These are phyloP conservation scores for Rhizophora mangle DNA, from an alignment of 345 rosid species.

Conservation along the genomic window DNA sequence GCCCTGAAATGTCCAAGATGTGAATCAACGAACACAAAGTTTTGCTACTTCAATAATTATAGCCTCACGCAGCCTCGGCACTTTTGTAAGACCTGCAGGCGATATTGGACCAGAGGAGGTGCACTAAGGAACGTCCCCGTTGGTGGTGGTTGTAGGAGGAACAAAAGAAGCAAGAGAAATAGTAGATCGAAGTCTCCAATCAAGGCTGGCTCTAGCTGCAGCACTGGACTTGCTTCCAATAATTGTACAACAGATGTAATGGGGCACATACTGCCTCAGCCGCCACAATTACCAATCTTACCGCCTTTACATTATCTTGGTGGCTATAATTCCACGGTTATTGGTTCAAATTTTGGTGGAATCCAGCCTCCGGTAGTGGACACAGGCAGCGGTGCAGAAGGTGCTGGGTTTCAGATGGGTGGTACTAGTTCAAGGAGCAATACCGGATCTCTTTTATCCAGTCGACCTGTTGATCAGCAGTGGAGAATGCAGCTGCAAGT, in stretches of 20 bases:
- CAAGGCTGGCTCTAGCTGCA: slow-evolving; percentile 26
- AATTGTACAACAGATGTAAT: slow-evolving; percentile 27
- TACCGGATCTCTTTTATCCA: slow-evolving; percentile 26
- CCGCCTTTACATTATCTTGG: slow-evolving; percentile 42
- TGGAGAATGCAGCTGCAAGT: slow-evolving; percentile 36
- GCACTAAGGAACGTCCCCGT: slow-evolving; percentile 71
- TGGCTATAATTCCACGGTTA: slow-evolving; percentile 25
- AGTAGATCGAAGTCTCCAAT: slow-evolving; percentile 52
- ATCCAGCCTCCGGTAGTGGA: slow-evolving; percentile 18
- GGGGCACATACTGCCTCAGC: slow-evolving; percentile 25
- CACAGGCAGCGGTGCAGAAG: slow-evolving; percentile 1
- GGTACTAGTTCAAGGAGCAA: slow-evolving; percentile 13
- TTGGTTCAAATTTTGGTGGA: slow-evolving; percentile 38
- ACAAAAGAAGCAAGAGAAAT: slow-evolving; percentile 50
- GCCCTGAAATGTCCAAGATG: slow-evolving; percentile 67
- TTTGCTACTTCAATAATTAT: slow-evolving; percentile 75
- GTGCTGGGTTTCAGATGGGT: slow-evolving; percentile 35
- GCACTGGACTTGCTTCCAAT: slow-evolving; percentile 31
- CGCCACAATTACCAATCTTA: slow-evolving; percentile 35
- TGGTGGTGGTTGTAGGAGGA: slow-evolving; percentile 65
- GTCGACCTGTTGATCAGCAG: slow-evolving; percentile 40
- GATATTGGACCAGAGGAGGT: slow-evolving; percentile 83
- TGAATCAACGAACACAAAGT: slow-evolving; percentile 64
- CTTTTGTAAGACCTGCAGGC: slow-evolving; percentile 71
- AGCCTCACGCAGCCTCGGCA: slow-evolving; percentile 77